phyloP scores from a whole-genome alignment of 169 alveolate genomes.

The Plasmodium vivax region DNA sequence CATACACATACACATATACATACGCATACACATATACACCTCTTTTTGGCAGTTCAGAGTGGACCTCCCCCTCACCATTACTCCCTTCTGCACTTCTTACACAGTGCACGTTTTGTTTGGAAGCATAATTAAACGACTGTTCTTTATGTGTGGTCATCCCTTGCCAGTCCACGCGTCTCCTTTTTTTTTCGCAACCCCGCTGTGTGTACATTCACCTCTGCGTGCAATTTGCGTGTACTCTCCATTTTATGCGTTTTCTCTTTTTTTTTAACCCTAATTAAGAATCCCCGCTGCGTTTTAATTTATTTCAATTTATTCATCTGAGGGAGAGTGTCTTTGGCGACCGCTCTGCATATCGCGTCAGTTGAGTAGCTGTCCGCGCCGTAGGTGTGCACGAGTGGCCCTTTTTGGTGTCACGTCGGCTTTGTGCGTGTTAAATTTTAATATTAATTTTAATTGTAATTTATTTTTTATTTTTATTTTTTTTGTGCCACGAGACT shows the following conservation, averaged over 20 bases:
- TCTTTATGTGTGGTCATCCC: too few species aligned
- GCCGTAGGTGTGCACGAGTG: neutral
- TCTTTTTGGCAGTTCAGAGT: too few species aligned
- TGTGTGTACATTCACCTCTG: neutral
- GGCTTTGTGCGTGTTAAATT: neutral
- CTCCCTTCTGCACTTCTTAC: neutral
- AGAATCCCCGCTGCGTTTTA: neutral
- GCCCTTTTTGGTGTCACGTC: neutral
- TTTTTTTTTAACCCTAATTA: neutral
- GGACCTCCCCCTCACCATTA: too few species aligned
- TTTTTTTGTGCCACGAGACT: too few species aligned
- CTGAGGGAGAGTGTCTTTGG: neutral
- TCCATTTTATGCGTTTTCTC: neutral
- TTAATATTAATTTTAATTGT: too few species aligned
- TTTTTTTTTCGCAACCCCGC: neutral
- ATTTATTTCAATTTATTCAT: neutral
- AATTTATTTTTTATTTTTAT: too few species aligned
- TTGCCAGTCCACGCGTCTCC: too few species aligned
- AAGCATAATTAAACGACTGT: neutral
- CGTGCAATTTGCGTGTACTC: neutral
- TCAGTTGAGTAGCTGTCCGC: neutral
- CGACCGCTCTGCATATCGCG: neutral
- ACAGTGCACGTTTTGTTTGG: neutral
- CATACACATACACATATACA: too few species aligned
- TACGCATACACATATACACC: too few species aligned